Conservation (phyloP, 306 rosid genomes). For the Citrullus colocynthis region DNA sequence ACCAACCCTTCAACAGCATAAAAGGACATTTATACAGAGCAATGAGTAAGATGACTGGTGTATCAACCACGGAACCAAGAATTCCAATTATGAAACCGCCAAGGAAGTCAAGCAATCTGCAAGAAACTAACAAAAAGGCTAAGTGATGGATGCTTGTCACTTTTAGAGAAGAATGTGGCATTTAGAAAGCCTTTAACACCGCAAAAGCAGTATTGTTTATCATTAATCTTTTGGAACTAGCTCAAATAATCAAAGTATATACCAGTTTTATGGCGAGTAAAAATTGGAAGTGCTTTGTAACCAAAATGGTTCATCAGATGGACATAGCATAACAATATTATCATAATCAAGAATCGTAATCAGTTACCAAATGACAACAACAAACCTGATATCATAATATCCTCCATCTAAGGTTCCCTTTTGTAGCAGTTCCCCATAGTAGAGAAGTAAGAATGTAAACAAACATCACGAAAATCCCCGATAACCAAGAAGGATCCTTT, state of each 20-base stretch:
- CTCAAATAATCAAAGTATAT: background rate
- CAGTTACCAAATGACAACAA: background rate
- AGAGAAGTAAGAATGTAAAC: conserved; percentile 70
- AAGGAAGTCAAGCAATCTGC: conserved; percentile 73
- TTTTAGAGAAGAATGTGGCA: background rate
- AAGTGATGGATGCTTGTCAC: background rate
- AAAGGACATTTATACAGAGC: conserved; percentile 63
- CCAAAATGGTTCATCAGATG: background rate
- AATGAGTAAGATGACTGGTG: conserved; percentile 53
- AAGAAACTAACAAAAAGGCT: conserved; percentile 2
- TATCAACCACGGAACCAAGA: conserved; percentile 58
- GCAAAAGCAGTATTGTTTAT: background rate
- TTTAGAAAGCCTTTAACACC: background rate
- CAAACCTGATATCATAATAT: conserved; percentile 74
- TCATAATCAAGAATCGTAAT: background rate
- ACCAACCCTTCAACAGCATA: conserved; percentile 96
- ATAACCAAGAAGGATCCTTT: conserved; percentile 43
- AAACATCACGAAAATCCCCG: conserved; percentile 61
- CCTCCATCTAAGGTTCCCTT: conserved; percentile 40
- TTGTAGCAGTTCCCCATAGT: conserved; percentile 51
- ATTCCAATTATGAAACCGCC: conserved; percentile 47
- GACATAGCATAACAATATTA: background rate
- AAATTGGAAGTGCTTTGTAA: background rate
- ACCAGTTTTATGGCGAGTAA: background rate
- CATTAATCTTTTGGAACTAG: background rate